phyloP scores from a whole-genome alignment of 192 early-diverging fungal species.

The Podila epicladia region DNA sequence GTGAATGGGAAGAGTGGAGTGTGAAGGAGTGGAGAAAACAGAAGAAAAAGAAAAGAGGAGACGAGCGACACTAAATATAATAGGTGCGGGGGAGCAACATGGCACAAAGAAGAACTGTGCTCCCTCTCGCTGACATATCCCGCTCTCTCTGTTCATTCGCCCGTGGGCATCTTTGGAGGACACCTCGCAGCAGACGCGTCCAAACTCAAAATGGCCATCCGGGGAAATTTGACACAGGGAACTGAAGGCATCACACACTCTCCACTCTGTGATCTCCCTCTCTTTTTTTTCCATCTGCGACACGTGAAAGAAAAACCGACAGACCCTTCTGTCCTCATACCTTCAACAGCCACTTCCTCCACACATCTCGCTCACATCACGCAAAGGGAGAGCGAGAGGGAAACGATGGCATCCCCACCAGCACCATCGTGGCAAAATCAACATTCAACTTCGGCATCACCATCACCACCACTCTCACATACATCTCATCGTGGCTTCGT shows the following conservation, averaged over 20 bases:
- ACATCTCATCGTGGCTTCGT: slow-evolving; percentile 44
- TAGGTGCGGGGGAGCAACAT: slow-evolving; percentile 1
- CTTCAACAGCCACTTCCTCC: no score
- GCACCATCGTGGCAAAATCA: no score
- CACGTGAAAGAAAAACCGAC: not conserved
- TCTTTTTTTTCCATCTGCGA: not conserved
- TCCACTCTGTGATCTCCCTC: not conserved
- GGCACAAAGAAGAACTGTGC: no score
- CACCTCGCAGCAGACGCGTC: no score
- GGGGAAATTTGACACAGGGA: not conserved
- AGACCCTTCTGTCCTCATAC: not conserved
- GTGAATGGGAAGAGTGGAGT: slow-evolving; percentile 14
- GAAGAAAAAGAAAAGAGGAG: slow-evolving; percentile 4
- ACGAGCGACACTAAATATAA: no score
- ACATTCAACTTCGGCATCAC: not conserved
- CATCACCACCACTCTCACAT: not conserved
- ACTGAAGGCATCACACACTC: not conserved
- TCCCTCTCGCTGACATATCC: not conserved
- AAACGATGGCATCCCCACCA: no score
- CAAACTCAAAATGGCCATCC: slow-evolving; percentile 4
- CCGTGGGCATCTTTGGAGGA: not conserved
- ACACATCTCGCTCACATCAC: not conserved
- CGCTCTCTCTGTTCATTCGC: slow-evolving; percentile 2
- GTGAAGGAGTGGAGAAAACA: slow-evolving; percentile 14
- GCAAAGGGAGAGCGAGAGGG: no score